Conservation (phyloP, 805 yeast genomes). For the Candida argentea region DNA sequence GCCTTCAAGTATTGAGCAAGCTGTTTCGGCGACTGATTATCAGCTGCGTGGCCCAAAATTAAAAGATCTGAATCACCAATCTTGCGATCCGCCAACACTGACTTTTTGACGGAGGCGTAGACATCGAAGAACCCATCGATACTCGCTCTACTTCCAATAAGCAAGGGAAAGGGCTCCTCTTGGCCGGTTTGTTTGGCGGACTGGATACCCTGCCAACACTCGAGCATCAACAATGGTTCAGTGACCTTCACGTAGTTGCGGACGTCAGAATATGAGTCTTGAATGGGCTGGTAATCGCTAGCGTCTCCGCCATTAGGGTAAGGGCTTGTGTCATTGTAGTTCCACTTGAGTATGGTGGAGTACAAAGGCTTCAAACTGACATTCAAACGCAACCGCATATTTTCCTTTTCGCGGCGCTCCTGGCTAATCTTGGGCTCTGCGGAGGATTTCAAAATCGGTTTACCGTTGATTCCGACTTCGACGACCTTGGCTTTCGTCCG, state of each 20-base stretch:
- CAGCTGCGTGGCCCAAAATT: conserved; percentile 36
- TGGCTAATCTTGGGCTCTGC: conserved; percentile 17
- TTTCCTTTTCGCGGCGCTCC: conserved; percentile 50
- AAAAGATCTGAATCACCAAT: conserved; percentile 71
- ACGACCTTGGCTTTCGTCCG: conserved; percentile 25
- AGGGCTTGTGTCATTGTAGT: conserved; percentile 45
- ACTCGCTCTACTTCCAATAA: conserved; percentile 71
- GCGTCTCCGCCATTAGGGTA: conserved; percentile 44
- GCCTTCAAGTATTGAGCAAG: conserved; percentile 16
- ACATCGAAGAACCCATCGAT: conserved; percentile 86
- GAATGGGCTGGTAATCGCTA: conserved; percentile 35
- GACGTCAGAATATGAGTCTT: conserved; percentile 45
- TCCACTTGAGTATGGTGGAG: conserved; percentile 63
- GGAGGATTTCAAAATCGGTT: conserved; percentile 17
- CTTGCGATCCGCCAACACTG: conserved; percentile 38
- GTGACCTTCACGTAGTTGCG: conserved; percentile 60
- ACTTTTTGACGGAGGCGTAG: conserved; percentile 57
- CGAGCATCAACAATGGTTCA: conserved; percentile 75
- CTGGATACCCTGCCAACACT: conserved; percentile 88
- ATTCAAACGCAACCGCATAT: conserved; percentile 70
- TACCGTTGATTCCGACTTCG: conserved; percentile 36
- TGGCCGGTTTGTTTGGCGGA: conserved; percentile 58
- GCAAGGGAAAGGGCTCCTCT: conserved; percentile 50
- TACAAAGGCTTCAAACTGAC: conserved; percentile 74
- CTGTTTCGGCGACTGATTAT: conserved; percentile 9